Evolutionary conservation across 2,329 filamentous ascomycete species (phyloP), one percentile per base, ranked within the genome.

Genomic region (Penicillium psychrosexuale): DNA sequence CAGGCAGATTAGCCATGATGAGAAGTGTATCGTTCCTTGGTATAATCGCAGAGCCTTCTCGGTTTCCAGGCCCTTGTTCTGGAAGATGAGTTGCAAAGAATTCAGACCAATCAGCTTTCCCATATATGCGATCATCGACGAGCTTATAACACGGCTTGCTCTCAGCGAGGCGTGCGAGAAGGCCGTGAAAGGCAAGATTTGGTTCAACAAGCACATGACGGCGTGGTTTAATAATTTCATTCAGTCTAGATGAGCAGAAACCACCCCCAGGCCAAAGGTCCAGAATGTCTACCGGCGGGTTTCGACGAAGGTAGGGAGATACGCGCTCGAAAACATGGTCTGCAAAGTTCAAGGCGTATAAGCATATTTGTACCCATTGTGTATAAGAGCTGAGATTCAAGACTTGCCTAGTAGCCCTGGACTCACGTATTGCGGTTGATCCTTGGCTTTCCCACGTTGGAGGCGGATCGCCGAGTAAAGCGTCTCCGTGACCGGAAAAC

Each of bases 151-250:
- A 72, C 6, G 77, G 73, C 49, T 79, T 78, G 2, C 75, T 75
- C 1, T 79, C 65, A 7, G 83, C 69, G 1, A 91, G 76, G 0
- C 82, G 77, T 17, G 81, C 65, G 24, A 96, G 82, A 57, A 87
- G 84, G 0, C 82, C 77, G 1, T 74, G 59, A 3, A 81, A 65
- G 0, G 78, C 72, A 2, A 74, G 70, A 33, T 89, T 82, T 3
- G 86, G 85, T 66, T 97, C 92, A 72, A 97, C 80, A 39, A 99
- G 78, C 42, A 97, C 76, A 75, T 99, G 94, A 5, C 84, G 86
- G 54, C 91, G 85, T 5, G 93, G 93, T 65, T 90, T 76, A 8
- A 99, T 78, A 43, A 82, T 76, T 0, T 90, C 80, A 68, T 96
- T 85, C 0, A 97, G 77, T 65, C 87, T 89, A 28, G 78, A 78